phyloP scores from a whole-genome alignment of 1,284 basidiomycete species.

The Microbotryum silenes-acaulis region DNA sequence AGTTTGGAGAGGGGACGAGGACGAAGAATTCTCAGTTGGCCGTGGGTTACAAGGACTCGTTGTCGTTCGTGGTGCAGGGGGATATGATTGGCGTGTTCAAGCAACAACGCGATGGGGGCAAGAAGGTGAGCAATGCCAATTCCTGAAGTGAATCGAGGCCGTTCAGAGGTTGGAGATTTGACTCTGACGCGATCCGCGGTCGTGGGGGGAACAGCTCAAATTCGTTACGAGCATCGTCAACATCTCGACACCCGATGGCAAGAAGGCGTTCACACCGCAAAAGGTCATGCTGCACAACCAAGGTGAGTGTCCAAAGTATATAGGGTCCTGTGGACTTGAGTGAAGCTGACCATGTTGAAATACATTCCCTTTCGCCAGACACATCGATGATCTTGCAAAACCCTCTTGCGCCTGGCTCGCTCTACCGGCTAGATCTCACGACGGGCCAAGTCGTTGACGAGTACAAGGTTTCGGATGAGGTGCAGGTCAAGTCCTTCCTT shows the following conservation, averaged over 20 bases:
- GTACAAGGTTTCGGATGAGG: slow-evolving; percentile 89
- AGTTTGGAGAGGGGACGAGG: slow-evolving; percentile 13
- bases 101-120: slow-evolving; percentile 51
- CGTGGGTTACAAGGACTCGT: slow-evolving; percentile 79
- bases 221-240: slow-evolving; percentile 85
- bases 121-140: slow-evolving; percentile 24
- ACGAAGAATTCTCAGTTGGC: slow-evolving; percentile 84
- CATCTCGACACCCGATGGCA: slow-evolving; percentile 67
- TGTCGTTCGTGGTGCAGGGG: slow-evolving; percentile 87
- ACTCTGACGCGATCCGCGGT: too few species aligned
- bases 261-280: slow-evolving; percentile 63
- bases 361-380: slow-evolving; percentile 47
- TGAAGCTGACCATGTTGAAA: background rate
- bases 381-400: slow-evolving; percentile 92
- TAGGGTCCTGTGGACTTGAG: too few species aligned
- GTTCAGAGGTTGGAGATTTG: too few species aligned
- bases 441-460: slow-evolving; percentile 96
- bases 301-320: slow-evolving; percentile 5
- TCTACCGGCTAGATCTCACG: slow-evolving; percentile 90
- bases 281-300: slow-evolving; percentile 98
- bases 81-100: slow-evolving; percentile 97
- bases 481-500: slow-evolving; percentile 79
- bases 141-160: too few species aligned
- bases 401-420: slow-evolving; percentile 67
- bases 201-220: slow-evolving; percentile 52